Evolutionary conservation across 345 rosid species (phyloP).

Genomic region (Rhodomyrtus tomentosa): DNA sequence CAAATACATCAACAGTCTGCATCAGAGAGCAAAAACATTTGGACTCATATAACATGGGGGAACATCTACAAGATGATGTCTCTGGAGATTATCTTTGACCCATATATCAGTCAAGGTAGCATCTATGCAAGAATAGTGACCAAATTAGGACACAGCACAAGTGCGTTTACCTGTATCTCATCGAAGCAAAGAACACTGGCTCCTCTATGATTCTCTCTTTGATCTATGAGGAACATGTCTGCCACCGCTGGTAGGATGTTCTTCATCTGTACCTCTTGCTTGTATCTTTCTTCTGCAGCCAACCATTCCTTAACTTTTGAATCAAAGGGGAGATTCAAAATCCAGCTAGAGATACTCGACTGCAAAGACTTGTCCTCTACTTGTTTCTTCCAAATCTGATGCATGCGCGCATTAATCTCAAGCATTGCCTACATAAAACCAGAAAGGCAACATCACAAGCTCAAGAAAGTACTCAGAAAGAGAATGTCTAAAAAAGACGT

Average conservation of each 20-base stretch:
- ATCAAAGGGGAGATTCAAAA: conserved; percentile 80
- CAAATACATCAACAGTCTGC: conserved; percentile 95
- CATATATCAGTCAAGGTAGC: background rate
- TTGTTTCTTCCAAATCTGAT: conserved; percentile 79
- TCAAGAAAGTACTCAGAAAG: background rate
- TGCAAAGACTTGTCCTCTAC: conserved; percentile 46
- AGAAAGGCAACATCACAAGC: background rate
- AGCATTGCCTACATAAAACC: conserved; percentile 64
- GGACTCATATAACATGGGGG: background rate
- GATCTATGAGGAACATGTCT: conserved; percentile 64
- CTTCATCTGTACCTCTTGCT: conserved; percentile 69
- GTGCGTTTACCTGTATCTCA: conserved; percentile 66
- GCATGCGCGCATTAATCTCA: conserved; percentile 81
- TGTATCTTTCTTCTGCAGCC: conserved; percentile 81
- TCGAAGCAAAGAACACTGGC: conserved; percentile 89
- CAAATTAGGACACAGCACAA: background rate
- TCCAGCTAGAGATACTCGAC: conserved; percentile 64
- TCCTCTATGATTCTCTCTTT: conserved; percentile 44
- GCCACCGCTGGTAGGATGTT: conserved; percentile 89
- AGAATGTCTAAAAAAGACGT: background rate
- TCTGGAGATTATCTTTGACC: background rate
- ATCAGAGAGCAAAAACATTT: conserved; percentile 20
- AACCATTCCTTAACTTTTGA: conserved; percentile 78
- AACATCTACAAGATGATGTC: background rate
- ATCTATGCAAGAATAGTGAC: background rate